Base-by-base conservation (phyloP, 2,329 filamentous ascomycete species). In the Ceratocystis harringtonii region DNA sequence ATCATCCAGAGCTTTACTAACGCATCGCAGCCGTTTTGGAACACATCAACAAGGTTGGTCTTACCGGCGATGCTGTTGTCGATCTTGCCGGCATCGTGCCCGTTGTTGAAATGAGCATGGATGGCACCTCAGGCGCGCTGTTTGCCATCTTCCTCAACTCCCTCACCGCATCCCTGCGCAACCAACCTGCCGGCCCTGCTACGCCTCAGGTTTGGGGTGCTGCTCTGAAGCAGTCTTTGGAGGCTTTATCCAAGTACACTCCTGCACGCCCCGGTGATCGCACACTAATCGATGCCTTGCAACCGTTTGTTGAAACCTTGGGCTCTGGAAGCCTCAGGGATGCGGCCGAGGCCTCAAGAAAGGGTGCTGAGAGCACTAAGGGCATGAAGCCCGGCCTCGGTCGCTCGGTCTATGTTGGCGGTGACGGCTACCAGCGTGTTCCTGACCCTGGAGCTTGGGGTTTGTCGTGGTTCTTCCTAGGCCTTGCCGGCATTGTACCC, bases 351-450 rank as follows among this genome's bases (percentile, higher is more conserved):
- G 90, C 89, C 1, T 87, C 91, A 0, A 82, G 83, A 69, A 79
- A 84, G 60, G 94, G 88, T 0, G 88, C 92, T 3, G 87, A 92
- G 69, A 83, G 83, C 36, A 97, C 94, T 22, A 95, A 92, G 78
- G 88, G 87, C 28, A 96, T 99, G 92, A 84, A 88, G 74, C 90
- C 94, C 52, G 94, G 87, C 70, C 78, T 99, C 50, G 94, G 94
- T 6, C 70, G 79, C 68, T 73, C 75, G 0, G 76, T 77, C 5
- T 77, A 77, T 66, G 73, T 77, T 4, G 76, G 76, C 41, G 68
- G 88, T 3, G 75, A 73, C 64, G 75, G 75, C 15, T 77, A 76
- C 63, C 72, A 77, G 69, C 72, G 77, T 70, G 81, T 81, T 7
- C 81, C 81, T 0, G 81, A 84, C 64, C 81, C 82, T 67, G 94